These are phyloP conservation scores for Penicillium parvum DNA, from an alignment of 495 filamentous ascomycete species.

Conservation along the genomic window DNA sequence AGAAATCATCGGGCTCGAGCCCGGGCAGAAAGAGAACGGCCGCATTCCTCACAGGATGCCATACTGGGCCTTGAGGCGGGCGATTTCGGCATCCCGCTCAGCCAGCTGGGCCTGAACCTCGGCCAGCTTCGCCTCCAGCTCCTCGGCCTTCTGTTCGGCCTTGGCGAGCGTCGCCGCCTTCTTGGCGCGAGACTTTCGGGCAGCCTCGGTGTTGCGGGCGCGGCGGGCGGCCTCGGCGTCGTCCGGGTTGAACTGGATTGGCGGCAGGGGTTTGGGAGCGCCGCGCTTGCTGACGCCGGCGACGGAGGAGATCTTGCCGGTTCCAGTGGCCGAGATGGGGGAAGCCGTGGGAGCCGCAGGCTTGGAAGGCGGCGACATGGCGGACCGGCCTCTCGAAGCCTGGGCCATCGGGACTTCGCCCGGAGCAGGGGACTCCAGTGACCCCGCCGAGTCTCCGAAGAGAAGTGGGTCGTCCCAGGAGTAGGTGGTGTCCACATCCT, in stretches of 20 bases:
- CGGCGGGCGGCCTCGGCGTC: slow-evolving; percentile 86
- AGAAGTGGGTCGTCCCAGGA: too few relatives aligned
- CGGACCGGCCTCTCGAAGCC: too few relatives aligned
- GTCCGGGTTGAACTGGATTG: slow-evolving; percentile 52
- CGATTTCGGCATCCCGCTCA: too few relatives aligned
- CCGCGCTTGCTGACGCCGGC: slow-evolving; percentile 71
- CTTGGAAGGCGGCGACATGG: slow-evolving; percentile 43
- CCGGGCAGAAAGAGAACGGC: slow-evolving; percentile 8
- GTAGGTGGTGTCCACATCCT: slow-evolving; percentile 32
- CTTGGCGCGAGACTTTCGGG: slow-evolving; percentile 86
- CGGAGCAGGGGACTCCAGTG: too few relatives aligned
- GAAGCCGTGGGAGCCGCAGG: slow-evolving; percentile 25
- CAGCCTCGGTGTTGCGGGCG: slow-evolving; percentile 90
- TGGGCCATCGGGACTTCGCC: slow-evolving; percentile 28
- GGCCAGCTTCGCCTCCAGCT: slow-evolving; percentile 43
- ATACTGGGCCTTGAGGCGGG: slow-evolving; percentile 29
- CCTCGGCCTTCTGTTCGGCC: slow-evolving; percentile 42
- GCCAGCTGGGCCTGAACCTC: slow-evolving; percentile 62
- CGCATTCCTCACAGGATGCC: too few relatives aligned
- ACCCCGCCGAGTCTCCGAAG: too few relatives aligned
- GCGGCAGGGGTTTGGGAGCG: slow-evolving; percentile 73
- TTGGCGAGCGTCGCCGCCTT: too few relatives aligned
- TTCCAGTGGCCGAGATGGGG: slow-evolving; percentile 21
- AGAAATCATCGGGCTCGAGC: slow-evolving; percentile 1
- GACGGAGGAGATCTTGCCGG: slow-evolving; percentile 60